Base-by-base conservation (phyloP, 2,329 filamentous ascomycete species). In the Phaeophleospora eucalypticola region DNA sequence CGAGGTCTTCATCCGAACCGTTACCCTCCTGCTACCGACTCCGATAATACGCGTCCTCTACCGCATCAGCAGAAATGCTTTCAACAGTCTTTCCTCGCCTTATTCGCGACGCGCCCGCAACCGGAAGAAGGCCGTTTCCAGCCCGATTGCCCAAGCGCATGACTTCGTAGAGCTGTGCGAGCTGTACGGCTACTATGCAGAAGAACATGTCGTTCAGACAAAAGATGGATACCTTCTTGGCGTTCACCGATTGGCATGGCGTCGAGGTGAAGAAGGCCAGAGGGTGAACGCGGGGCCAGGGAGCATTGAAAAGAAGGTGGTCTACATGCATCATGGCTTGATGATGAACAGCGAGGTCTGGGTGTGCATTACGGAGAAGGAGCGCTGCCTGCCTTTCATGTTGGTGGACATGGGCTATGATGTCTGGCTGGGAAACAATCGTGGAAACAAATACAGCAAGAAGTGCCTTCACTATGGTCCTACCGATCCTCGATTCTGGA, bases 311-410 rank as follows among this genome's bases (percentile, higher is more conserved):
- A 96, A 96, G 72, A 86, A 84, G 58, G 87, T 97, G 40, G 83
- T 93, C 4, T 98, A 97, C 66, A 74, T 98, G 54, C 93, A 98
- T 63, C 93, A 98, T 68, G 93, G 91, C 9, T 77, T 98, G 48
- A 79, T 98, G 63, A 98, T 98, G 93, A 97, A 96, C 69, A 95
- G 89, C 59, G 93, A 98, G 68, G 91, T 98, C 27, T 98, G 93
- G 93, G 88, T 97, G 7, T 94, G 89, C 63, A 72, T 91, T 64
- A 95, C 91, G 0, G 87, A 96, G 57, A 83, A 84, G 58, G 80
- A 94, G 67, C 80, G 90, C 58, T 91, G 86, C 57, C 74, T 98
- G 33, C 89, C 93, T 0, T 97, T 98, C 65, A 80, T 86, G 57
- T 75, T 98, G 36, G 89, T 95, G 0, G 89, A 96, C 62, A 80